phyloP scores from a whole-genome alignment of 768 basidiomycete species.

The Jaapia argillacea region DNA sequence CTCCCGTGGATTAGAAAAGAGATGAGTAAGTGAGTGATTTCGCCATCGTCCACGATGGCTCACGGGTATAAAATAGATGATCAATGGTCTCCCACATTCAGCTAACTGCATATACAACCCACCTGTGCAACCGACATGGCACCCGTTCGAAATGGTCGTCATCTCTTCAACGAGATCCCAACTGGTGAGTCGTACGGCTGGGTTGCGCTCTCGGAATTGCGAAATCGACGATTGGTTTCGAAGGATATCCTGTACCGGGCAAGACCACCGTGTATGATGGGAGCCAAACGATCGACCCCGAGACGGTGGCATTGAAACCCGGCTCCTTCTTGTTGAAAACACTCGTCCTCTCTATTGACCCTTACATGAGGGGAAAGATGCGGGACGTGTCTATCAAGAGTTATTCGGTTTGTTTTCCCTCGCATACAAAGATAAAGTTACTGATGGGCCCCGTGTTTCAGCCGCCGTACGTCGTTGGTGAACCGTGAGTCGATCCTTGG shows the following conservation, averaged over 20 bases:
- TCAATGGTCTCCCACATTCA: conserved; percentile 14
- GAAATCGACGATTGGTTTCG: not conserved
- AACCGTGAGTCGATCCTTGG: conserved; percentile 16
- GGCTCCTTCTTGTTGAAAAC: conserved; percentile 8
- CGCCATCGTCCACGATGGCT: too few species aligned
- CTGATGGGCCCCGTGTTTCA: not conserved
- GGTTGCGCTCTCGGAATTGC: not conserved
- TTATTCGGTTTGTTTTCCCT: not conserved
- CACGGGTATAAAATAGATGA: too few species aligned
- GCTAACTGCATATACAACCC: too few species aligned
- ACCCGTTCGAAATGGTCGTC: conserved; percentile 16
- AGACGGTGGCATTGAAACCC: conserved; percentile 3
- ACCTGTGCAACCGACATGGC: too few species aligned
- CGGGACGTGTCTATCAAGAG: conserved; percentile 9
- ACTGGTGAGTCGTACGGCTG: conserved; percentile 6
- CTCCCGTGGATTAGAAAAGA: too few species aligned
- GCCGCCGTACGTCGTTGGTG: conserved; percentile 14
- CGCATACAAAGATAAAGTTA: too few species aligned
- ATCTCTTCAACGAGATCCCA: conserved; percentile 19
- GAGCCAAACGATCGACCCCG: conserved; percentile 7
- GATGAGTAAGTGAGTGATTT: conserved; percentile 14
- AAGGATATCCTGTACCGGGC: conserved; percentile 7
- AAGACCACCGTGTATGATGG: conserved; percentile 5
- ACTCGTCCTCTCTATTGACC: conserved; percentile 29
- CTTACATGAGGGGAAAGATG: conserved; percentile 24